A percentile compares a stretch with the other conserved stretches of the same genome.
Conservation (phyloP, 345 rosid genomes). For the Cochlearia excelsa region DNA sequence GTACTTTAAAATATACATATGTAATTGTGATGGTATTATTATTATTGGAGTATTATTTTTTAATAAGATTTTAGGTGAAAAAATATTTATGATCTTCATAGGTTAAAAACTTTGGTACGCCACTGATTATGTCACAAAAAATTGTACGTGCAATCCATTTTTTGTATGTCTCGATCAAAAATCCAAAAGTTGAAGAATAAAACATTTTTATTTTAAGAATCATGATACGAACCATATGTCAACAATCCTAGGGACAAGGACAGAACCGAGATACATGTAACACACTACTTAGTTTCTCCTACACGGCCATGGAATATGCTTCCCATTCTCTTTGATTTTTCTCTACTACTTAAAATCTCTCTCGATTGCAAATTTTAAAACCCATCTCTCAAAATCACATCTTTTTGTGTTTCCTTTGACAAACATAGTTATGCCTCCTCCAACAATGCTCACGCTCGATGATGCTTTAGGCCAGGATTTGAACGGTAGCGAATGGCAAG, state of each 20-base stretch:
- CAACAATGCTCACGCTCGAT: conserved; percentile 29
- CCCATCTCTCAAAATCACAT: background rate
- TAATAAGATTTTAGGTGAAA: too few species aligned
- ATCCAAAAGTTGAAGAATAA: too few species aligned
- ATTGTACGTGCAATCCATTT: conserved; percentile 31
- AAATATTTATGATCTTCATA: too few species aligned
- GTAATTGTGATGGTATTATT: too few species aligned
- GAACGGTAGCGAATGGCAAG: conserved; percentile 30
- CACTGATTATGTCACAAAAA: background rate
- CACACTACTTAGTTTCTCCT: conserved; percentile 26
- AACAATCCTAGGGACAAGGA: background rate
- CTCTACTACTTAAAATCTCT: conserved; percentile 13
- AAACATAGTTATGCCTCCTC: conserved; percentile 28
- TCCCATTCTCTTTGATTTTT: conserved; percentile 18
- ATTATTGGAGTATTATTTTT: too few species aligned
- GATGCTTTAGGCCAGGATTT: conserved; percentile 8
- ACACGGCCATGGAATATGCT: conserved; percentile 29
- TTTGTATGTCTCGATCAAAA: conserved; percentile 15
- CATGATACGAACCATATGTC: conserved; percentile 27
- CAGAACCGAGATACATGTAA: too few species aligned
- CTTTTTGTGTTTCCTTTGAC: background rate
- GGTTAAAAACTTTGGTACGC: too few species aligned
- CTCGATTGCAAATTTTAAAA: conserved; percentile 19
- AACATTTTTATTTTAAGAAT: background rate
- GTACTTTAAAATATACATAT: too few species aligned